Base-by-base conservation (phyloP, 1,284 basidiomycete species). In the Pholiota adiposa region DNA sequence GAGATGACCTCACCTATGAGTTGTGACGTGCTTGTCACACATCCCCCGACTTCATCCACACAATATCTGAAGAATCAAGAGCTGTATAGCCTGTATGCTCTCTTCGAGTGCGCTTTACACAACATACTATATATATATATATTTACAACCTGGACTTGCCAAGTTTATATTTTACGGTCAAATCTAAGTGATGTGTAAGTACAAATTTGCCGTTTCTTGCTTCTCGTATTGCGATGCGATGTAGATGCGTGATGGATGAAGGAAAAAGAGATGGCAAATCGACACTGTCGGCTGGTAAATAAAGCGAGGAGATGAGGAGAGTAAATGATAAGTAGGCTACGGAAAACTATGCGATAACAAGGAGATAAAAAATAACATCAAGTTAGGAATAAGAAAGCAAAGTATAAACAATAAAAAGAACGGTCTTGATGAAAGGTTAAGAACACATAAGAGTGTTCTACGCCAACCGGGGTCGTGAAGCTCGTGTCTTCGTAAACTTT, bases 381-480 rank as follows among this genome's bases (percentile, higher is more conserved):
- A 66, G 66, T 65, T 66, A 64, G 33, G 46, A 48, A 61, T 63
- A 62, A 63, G 54, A 59, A 60, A 52, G 56, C 52, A 43, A 51
- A 51, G 48, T 54, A 59, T 58, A 53, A 59, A 58, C n/a, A 59
- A 27, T 54, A 56, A 50, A 58, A 56, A 46, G 5, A 60, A 63
- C 60, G 65, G 62, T 60, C 63, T 61, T 9, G 56, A 49, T 40
- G 54, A 65, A 63, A 67, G 59, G 56, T 63, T 66, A 65, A 64
- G 63, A 65, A 57, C 29, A 58, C 59, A 60, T 64, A 63, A 57
- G 64, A 67, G 62, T 67, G 61, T 65, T 71, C 69, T 71, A 63
- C 71, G 66, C 80, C 80, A 63, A 70, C 79, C 66, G 36, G 64
- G 64, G 66, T 65, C 64, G 61, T 65, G 43, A 59, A 56, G 58